phyloP scores from a whole-genome alignment of 345 rosid genomes.

The Streptanthus diversifolius region DNA sequence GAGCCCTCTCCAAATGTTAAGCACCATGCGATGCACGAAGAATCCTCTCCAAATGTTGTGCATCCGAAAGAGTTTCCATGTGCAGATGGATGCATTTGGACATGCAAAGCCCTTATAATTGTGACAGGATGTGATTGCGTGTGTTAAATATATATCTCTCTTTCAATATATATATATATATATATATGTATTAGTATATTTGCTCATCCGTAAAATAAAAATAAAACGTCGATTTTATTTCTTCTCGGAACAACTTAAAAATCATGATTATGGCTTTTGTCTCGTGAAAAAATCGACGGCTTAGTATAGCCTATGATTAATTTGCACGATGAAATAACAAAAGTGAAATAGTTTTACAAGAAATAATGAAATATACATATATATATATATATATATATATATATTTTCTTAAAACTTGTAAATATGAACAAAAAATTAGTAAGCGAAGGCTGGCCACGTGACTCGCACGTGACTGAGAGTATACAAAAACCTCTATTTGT shows the following conservation, averaged over 20 bases:
- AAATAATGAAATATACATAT: too few species aligned
- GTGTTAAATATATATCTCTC: not conserved
- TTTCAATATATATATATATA: too few species aligned
- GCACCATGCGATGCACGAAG: too few species aligned
- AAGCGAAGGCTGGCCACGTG: not conserved
- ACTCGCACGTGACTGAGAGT: not conserved
- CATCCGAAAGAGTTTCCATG: not conserved
- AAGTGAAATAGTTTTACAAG: too few species aligned
- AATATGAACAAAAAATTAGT: too few species aligned
- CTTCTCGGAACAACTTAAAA: not conserved
- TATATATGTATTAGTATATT: not conserved
- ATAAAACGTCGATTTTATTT: not conserved
- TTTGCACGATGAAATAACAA: not conserved
- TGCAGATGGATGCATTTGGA: not conserved
- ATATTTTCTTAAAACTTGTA: too few species aligned
- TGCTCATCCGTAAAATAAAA: not conserved
- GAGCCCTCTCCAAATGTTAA: too few species aligned
- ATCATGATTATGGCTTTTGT: not conserved
- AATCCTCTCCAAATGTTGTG: not conserved
- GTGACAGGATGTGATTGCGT: not conserved
- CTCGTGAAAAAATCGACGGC: not conserved
- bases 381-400: too few species aligned
- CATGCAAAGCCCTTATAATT: not conserved
- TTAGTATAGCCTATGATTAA: too few species aligned
- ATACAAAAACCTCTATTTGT: not conserved